Evolutionary conservation across 441 rosid genomes (phyloP), one percentile per base, ranked within the genome.

Genomic region (Jatropha podagrica): DNA sequence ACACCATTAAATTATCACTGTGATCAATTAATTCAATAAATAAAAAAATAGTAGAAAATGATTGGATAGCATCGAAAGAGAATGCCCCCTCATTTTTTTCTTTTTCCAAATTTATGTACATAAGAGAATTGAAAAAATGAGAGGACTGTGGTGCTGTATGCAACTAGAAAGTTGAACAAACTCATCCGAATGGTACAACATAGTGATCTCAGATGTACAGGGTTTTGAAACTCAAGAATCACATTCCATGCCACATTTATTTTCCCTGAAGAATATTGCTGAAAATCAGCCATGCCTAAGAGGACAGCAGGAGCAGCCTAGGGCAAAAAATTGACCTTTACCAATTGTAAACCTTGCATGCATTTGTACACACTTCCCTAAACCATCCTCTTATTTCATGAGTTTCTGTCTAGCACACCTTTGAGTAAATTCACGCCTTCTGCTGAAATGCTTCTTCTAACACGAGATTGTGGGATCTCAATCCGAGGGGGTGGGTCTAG

Each of bases 401-500:
- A 73, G 78, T 87, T 81, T 15, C 87, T 63, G 74, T 89, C 97
- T 15, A 91, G 78, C 37, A 82, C 90, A 8, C 96, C 97, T 88
- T 92, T 94, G 5, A 94, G 88, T 68, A 92, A 78, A 82, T 94
- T 88, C 75, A 92, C 85, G 69, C 95, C 98, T 81, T 92, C 98
- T 1, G 94, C 86, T 0, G 98, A 94, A 80, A 94, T 92, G 83
- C 96, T 94, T 78, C 96, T 75, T 71, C 92, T 77, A 69, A 88
- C 92, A 69, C 86, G 81, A 71, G 88, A 75, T 60, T 80, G 85
- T 17, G 91, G 90, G 13, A 88, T 82, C 83, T 94, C 97, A 67
- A 91, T 91, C 82, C 88, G 80, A 54, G 91, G 91, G 5, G 98
- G 98, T 48, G 98, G 96, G 58, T 94, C 98, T 1, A 73, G 69